Evolutionary conservation across 2,329 filamentous ascomycete genomes (phyloP), one percentile per base, ranked within the genome.

Genomic region (Sporothrix pallida): DNA sequence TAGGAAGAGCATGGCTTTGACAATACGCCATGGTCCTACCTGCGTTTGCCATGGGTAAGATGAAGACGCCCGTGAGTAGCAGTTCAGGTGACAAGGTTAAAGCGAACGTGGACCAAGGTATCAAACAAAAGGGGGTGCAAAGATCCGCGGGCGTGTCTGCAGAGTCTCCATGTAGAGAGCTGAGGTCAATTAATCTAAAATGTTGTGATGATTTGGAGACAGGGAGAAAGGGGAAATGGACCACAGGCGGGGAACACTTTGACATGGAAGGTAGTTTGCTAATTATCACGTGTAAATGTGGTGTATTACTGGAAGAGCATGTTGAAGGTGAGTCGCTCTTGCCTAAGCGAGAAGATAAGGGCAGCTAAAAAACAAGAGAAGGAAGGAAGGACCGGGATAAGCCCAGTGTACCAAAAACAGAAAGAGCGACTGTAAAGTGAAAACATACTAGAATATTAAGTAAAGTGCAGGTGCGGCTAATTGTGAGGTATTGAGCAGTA

Each of bases 251-350:
- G 46, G 23, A 26, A 13, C 26, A 37, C 2, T 23, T 6, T 12
- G 46, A 8, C 48, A 13, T 8, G n/a, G n/a, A 17, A 6, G n/a
- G 15, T 10, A 69, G 20, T 31, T 3, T 37, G 15, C 10, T 5
- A 63, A 42, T 12, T 37, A 56, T 17, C 67, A 69, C 50, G 67
- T 37, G 67, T 50, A n/a, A 13, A 31, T 20, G 50, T 42, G 23
- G 67, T 26, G 26, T 8, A 44, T 70, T 70, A 6, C 17, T 20
- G 54, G 54, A 71, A 54, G 69, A 71, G 69, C 69, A 71, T 42
- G 69, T 54, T 60, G 48, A n/a, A 15, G 10, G n/a, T 31, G 31
- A 8, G 31, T 60, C 12, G 52, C 7, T 60, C 54, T 60, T 71
- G 37, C 69, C 17, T 13, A 31, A 26, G 31, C 60, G 60, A 44